phyloP scores from a whole-genome alignment of 352 stramenopile species.

The Stephanocyclus meneghinianus region DNA sequence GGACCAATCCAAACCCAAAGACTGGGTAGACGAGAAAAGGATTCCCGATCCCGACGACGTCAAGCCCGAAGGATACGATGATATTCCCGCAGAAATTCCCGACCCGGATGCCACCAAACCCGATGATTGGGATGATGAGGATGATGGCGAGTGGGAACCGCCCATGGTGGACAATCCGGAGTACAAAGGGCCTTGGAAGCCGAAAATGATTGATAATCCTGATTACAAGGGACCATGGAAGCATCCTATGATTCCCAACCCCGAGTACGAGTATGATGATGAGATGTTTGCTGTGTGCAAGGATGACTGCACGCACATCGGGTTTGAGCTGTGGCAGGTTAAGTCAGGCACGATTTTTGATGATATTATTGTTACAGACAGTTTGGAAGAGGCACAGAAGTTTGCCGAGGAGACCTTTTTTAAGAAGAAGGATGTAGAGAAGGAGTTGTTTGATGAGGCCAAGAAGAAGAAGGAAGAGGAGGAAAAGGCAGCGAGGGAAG shows the following conservation, averaged over 20 bases:
- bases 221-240: conserved; percentile 98
- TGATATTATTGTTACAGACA: conserved; percentile 98
- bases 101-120: conserved; percentile 96
- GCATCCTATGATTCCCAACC: conserved; percentile 95
- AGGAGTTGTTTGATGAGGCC: conserved; percentile 90
- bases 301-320: conserved; percentile 90
- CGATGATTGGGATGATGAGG: conserved; percentile 98
- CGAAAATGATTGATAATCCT: conserved; percentile 97
- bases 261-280: conserved; percentile 94
- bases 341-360: conserved; percentile 98
- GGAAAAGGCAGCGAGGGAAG: conserved; percentile 81
- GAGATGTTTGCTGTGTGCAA: conserved; percentile 94
- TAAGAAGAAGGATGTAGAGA: conserved; percentile 93
- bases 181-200: conserved; percentile 98
- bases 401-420: conserved; percentile 89
- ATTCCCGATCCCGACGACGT: conserved; percentile 92
- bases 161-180: conserved; percentile 88
- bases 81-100: conserved; percentile 93
- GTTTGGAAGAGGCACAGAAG: conserved; percentile 88
- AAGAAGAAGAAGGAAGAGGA: conserved; percentile 86
- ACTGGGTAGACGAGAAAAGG: conserved; percentile 96
- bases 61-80: conserved; percentile 96
- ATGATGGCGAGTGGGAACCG: conserved; percentile 97
- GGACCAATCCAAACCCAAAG: conserved; percentile 92
- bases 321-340: conserved; percentile 99